Base-by-base conservation (phyloP, 2,329 filamentous ascomycete species). In the Endothia cerciana region DNA sequence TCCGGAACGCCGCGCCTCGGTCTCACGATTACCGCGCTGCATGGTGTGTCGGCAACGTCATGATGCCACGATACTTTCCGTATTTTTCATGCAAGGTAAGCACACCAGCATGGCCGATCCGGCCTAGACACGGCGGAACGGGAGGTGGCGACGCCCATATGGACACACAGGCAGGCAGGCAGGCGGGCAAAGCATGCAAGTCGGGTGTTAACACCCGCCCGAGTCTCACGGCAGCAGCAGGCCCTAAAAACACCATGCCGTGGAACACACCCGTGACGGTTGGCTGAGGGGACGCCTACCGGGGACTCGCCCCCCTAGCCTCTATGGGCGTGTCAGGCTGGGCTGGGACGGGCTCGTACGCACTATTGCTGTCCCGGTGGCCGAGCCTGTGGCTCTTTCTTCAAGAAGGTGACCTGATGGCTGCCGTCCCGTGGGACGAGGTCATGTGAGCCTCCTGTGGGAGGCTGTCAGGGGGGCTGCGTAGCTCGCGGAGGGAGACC, bases 231-330 rank as follows among this genome's bases (percentile, higher is more conserved):
- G 55, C 47, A 47, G 55, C 47, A 47, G 60, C 64, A 55, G 49
- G 33, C 60, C 63, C 45, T n/a, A n/a, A 56, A 63, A 63, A 63
- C 60, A 55, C 47, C 28, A 65, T 65, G 64, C 60, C 30, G 64
- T 65, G 64, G 17, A 43, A 65, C 53, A 30, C 15, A 56, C 51
- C 17, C 15, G 13, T 15, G 13, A 43, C n/a, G n/a, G n/a, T n/a
- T n/a, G n/a, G n/a, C n/a, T n/a, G n/a, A n/a, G n/a, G n/a, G n/a
- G n/a, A n/a, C n/a, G n/a, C n/a, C n/a, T n/a, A n/a, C n/a, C n/a
- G n/a, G n/a, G n/a, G n/a, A n/a, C n/a, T n/a, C n/a, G n/a, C n/a
- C 41, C 13, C 41, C 41, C 19, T 15, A 6, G 10, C 41, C 41
- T 43, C 41, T 43, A n/a, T n/a, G 41, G 41, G 7, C 41, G 41